Conservation (phyloP, 805 yeast species). For the Wickerhamiella alocasiicola region DNA sequence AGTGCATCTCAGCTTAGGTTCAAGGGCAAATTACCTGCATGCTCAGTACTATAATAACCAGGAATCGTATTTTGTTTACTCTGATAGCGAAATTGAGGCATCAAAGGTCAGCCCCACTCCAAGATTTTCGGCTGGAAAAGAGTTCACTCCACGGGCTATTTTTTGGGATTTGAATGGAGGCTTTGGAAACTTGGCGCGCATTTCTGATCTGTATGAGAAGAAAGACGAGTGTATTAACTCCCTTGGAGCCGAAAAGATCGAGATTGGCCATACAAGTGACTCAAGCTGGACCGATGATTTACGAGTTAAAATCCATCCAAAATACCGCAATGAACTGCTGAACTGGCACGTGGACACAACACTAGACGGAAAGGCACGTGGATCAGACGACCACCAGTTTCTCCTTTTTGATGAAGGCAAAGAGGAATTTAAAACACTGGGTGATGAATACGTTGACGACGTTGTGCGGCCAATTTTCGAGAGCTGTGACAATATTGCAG, state of each 20-base stretch:
- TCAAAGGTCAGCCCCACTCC: slow-evolving; percentile 36
- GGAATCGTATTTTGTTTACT: slow-evolving; percentile 51
- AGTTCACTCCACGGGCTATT: slow-evolving; percentile 71
- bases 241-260: neutral
- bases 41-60: slow-evolving; percentile 76
- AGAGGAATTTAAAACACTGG: slow-evolving; percentile 39
- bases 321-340: slow-evolving; percentile 39
- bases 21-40: slow-evolving; percentile 56
- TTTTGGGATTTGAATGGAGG: slow-evolving; percentile 77
- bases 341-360: slow-evolving; percentile 43
- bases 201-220: slow-evolving; percentile 15
- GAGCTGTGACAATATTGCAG: slow-evolving; percentile 60
- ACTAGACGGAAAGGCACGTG: slow-evolving; percentile 25
- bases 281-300: slow-evolving; percentile 68
- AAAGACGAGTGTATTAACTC: too few relatives aligned
- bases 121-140: slow-evolving; percentile 36
- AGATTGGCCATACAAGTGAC: slow-evolving; percentile 11
- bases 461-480: slow-evolving; percentile 54
- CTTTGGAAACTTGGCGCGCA: slow-evolving; percentile 36
- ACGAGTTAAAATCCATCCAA: slow-evolving; percentile 53
- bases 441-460: slow-evolving; percentile 43
- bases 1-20: slow-evolving; percentile 61
- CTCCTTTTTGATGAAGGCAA: slow-evolving; percentile 38
- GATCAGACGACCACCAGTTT: slow-evolving; percentile 22
- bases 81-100: slow-evolving; percentile 18